phyloP scores from a whole-genome alignment of 768 basidiomycete genomes.

The Mycena rebaudengoi region DNA sequence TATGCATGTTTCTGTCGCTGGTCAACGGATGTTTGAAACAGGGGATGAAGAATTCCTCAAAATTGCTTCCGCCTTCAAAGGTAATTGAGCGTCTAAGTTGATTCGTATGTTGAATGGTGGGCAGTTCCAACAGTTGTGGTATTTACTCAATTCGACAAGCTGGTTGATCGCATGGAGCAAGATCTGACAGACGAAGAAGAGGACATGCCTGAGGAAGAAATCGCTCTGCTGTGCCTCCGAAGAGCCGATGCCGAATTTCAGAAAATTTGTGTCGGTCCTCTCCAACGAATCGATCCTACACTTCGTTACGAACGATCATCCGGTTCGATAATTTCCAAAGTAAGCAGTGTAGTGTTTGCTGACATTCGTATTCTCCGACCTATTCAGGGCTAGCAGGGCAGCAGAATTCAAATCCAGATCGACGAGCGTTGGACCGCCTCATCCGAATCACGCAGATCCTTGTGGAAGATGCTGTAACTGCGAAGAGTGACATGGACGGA shows the following conservation, averaged over 20 bases:
- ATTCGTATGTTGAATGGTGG: neutral
- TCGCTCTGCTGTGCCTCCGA: neutral
- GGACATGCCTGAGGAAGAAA: neutral
- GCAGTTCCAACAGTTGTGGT: neutral
- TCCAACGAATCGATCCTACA: neutral
- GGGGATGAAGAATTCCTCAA: no score
- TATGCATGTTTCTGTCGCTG: neutral
- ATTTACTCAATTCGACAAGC: no score
- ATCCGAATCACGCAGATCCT: neutral
- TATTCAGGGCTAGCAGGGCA: neutral
- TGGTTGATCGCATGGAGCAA: neutral
- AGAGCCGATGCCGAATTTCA: neutral
- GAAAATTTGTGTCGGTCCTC: neutral
- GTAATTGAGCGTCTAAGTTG: neutral
- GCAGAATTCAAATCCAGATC: neutral
- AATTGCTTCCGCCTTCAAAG: neutral
- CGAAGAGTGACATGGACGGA: neutral
- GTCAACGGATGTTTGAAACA: neutral
- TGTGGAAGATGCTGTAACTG: no score
- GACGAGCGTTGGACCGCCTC: neutral
- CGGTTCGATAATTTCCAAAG: neutral
- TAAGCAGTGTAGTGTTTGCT: neutral
- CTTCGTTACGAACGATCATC: neutral
- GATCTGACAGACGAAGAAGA: neutral
- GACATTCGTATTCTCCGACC: neutral